phyloP scores from a whole-genome alignment of 2,329 filamentous ascomycete species.

The Aspergillaceae sp. region DNA sequence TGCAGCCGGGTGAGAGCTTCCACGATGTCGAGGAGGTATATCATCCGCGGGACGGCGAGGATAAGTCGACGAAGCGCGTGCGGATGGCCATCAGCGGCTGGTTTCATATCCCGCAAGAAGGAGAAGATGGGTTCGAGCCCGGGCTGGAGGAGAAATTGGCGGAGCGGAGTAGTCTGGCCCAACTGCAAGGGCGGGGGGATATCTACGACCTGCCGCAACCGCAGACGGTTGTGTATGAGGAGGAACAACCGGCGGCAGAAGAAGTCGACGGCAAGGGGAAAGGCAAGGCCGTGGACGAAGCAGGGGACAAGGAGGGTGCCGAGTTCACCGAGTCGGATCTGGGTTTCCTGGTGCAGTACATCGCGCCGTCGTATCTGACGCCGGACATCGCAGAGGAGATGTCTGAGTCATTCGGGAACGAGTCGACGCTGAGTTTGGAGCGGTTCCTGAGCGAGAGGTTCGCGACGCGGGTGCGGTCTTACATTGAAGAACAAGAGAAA shows the following conservation, averaged over 20 bases:
- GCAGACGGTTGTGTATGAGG: constrained; percentile 43
- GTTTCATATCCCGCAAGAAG: constrained; percentile 95
- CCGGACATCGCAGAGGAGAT: constrained; percentile 84
- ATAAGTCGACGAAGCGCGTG: constrained; percentile 54
- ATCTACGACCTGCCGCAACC: constrained; percentile 74
- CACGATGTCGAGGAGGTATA: constrained; percentile 99
- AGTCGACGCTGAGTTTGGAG: constrained; percentile 74
- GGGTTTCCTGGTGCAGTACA: constrained; percentile 82
- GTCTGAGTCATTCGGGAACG: constrained; percentile 67
- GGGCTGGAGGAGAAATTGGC: constrained; percentile 83
- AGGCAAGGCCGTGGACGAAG: constrained; percentile 48
- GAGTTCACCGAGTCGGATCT: constrained; percentile 70
- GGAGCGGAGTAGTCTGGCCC: constrained; percentile 82
- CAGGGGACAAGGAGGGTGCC: constrained; percentile 31
- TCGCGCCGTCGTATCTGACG: constrained; percentile 81
- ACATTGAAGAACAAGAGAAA: constrained; percentile 59
- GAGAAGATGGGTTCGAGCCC: constrained; percentile 82
- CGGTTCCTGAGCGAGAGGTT: constrained; percentile 74
- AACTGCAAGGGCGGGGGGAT: constrained; percentile 84
- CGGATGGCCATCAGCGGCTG: constrained; percentile 98
- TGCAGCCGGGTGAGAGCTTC: constrained; percentile 97
- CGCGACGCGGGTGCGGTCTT: constrained; percentile 58
- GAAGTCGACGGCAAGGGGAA: constrained; percentile 31
- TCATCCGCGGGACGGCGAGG: constrained; percentile 52
- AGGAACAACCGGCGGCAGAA: constrained; percentile 30